These are phyloP conservation scores for Rhododendron williamsianum DNA, from an alignment of 148 eudicot species.

Conservation along the genomic window DNA sequence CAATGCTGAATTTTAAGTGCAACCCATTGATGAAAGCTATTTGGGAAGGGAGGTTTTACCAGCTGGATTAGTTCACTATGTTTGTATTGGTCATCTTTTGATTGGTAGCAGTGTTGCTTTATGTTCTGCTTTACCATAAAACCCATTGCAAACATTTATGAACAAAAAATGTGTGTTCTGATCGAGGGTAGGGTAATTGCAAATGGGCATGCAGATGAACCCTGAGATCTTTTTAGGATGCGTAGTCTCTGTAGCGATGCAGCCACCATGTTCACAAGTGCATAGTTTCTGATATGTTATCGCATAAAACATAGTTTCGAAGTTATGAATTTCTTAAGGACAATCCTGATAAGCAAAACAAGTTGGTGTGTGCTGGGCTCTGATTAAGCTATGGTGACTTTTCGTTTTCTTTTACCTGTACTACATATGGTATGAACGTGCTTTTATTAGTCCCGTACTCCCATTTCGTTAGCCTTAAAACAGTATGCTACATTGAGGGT, in stretches of 20 bases:
- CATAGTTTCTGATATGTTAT: background rate
- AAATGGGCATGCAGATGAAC: background rate
- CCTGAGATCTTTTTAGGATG: background rate
- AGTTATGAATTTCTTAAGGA: background rate
- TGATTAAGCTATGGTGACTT: background rate
- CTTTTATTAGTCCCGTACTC: background rate
- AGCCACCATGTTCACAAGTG: background rate
- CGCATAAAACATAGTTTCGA: background rate
- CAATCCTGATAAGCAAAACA: background rate
- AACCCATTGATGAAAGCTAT: background rate
- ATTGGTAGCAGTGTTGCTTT: background rate
- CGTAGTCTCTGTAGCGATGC: background rate
- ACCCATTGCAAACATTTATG: background rate
- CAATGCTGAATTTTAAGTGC: background rate
- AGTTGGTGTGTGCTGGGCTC: background rate
- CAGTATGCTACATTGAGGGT: background rate
- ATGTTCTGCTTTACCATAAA: background rate
- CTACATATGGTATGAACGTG: background rate
- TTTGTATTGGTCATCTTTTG: background rate
- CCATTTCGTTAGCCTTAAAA: background rate
- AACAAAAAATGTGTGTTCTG: background rate
- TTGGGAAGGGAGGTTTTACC: background rate
- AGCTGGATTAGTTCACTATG: background rate
- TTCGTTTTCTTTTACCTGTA: background rate
- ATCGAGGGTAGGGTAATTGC: background rate